Base-by-base conservation (phyloP, 2,329 filamentous ascomycete species). In the Xylaria multiplex region DNA sequence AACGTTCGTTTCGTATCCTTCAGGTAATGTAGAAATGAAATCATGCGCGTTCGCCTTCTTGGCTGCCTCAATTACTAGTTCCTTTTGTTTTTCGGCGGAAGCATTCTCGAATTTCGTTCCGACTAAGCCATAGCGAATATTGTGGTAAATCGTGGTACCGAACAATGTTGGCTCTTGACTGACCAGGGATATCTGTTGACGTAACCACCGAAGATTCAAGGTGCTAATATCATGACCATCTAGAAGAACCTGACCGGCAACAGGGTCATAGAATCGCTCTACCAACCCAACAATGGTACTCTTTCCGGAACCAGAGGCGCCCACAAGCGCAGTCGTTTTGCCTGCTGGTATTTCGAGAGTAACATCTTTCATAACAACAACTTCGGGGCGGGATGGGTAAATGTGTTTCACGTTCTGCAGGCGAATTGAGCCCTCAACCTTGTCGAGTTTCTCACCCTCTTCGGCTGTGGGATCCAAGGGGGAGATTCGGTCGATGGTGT, bases 151-250 rank as follows among this genome's bases (percentile, higher is more conserved):
- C 0, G 93, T 94, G 0, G 92, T 95, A 61, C 90, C 90, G 77
- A 98, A 99, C 0, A 98, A 85, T 0, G 93, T 91, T 1, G 95
- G 95, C 75, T 99, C 96, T 77, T 98, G 96, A 69, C 92, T 93
- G 62, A 99, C 96, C 3, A 98, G 84, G 1, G 94, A 90, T 74
- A 99, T 93, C 73, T 98, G 93, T 76, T 95, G 93, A 64, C 96
- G 90, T 67, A 98, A 82, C 95, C 95, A 98, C 57, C 89, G 88
- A 42, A 98, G 85, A 75, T 98, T 98, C 56, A 98, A 82, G 0
- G 84, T 90, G 73, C 87, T 88, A 62, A 97, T 89, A 76, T 97
- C 91, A 71, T 90, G 88, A 7, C 92, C 95, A 76, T 98, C 96
- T 11, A 99, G 82, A 65, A 90, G 85, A 0, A 98, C 89, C 22